Conservation (phyloP, 257 asterid species). For the Solanum gandarillasii region DNA sequence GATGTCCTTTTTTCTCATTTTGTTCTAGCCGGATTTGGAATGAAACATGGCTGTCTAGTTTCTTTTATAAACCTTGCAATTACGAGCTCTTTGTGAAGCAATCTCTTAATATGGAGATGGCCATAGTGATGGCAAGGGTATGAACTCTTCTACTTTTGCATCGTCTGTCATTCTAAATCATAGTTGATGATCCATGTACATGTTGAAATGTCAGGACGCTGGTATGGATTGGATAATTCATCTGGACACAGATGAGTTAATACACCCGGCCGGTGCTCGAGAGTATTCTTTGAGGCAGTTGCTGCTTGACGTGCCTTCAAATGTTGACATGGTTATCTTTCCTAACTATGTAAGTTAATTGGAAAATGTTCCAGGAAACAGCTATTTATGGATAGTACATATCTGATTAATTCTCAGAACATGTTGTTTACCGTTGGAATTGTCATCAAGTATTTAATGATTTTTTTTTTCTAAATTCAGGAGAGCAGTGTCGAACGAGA, state of each 20-base stretch:
- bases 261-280: slow-evolving; percentile 88
- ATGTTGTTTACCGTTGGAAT: neutral
- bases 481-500: slow-evolving; percentile 97
- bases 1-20: slow-evolving; percentile 6
- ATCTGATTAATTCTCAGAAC: neutral
- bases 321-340: slow-evolving; percentile 93
- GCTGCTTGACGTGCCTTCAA: slow-evolving; percentile 70
- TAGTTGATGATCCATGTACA: neutral
- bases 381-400: neutral
- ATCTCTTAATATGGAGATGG: slow-evolving; percentile 96
- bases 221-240: slow-evolving; percentile 96
- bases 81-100: slow-evolving; percentile 97
- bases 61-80: slow-evolving; percentile 95
- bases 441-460: neutral
- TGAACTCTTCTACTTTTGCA: slow-evolving; percentile 1
- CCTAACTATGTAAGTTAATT: slow-evolving; percentile 78
- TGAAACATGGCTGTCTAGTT: slow-evolving; percentile 90
- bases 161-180: neutral
- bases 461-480: slow-evolving; percentile 32
- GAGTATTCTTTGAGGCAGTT: slow-evolving; percentile 88
- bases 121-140: slow-evolving; percentile 95
- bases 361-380: neutral
- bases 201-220: slow-evolving; percentile 43
- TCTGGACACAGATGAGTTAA: slow-evolving; percentile 91
- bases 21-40: slow-evolving; percentile 85